Evolutionary conservation across 306 rosid species (phyloP), one percentile per base, ranked within the genome.

Genomic region (Rubus idaeus): DNA sequence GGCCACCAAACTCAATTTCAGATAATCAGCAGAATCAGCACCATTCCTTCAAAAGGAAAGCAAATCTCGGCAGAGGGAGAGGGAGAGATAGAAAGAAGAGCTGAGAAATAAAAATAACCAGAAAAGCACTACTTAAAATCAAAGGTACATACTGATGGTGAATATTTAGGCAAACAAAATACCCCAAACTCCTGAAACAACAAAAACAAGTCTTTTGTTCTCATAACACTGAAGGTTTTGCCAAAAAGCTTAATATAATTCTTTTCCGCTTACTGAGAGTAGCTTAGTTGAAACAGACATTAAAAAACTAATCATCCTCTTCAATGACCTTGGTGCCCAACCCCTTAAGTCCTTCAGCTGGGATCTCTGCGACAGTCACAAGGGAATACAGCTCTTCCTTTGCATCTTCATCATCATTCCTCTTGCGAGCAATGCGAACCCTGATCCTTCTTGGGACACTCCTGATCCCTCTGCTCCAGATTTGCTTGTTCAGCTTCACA

Each of bases 361-460:
- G 96, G 77, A 87, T 81, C 73, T 94, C 98, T 23, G 96, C 90
- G 10, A 94, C 97, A 0, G 98, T 94, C 4, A 94, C 97, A 20
- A 94, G 96, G 5, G 98, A 94, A 84, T 81, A 94, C 0, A 94
- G 85, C 80, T 94, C 98, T 80, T 94, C 98, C 93, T 91, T 94
- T 8, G 98, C 98, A 84, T 94, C 98, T 76, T 94, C 98, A 20
- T 94, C 98, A 1, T 94, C 97, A 1, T 94, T 94, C 75, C 98
- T 90, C 95, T 91, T 91, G 77, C 98, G 96, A n/a, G 97, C 96
- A 81, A 94, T 88, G 7, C 98, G 94, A 8, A 94, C 98, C 83
- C 98, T 84, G 41, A 91, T 76, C 80, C 98, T 90, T 82, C 96
- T 91, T 8, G 98, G 98, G 17, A 94, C 98, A 82, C 98, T 92